These are phyloP conservation scores for Umbelopsis sp. DNA, from an alignment of 192 early-diverging fungal genomes.

Conservation along the genomic window DNA sequence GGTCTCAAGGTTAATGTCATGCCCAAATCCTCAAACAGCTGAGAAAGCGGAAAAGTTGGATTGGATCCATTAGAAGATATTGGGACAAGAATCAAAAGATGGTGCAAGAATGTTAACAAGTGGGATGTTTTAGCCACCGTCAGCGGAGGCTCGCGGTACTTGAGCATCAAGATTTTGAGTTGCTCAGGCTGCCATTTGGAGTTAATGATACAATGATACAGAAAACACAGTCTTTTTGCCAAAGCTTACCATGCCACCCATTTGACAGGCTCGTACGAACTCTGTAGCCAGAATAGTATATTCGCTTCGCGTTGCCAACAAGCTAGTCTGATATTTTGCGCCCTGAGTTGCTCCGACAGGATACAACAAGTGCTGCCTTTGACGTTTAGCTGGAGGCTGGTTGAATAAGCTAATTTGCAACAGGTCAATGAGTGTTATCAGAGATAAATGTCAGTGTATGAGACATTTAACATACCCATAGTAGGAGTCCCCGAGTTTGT, in stretches of 20 bases:
- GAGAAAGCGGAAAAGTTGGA: slow-evolving; percentile 31
- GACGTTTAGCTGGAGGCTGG: slow-evolving; percentile 30
- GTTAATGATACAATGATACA: background rate
- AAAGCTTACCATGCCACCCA: slow-evolving; percentile 28
- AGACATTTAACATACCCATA: slow-evolving; percentile 16
- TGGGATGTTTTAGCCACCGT: slow-evolving; percentile 30
- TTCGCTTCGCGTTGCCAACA: slow-evolving; percentile 20
- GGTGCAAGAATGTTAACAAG: slow-evolving; percentile 37
- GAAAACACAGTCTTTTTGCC: background rate
- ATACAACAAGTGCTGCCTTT: slow-evolving; percentile 36
- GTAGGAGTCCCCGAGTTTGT: slow-evolving; percentile 10
- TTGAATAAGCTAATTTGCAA: slow-evolving; percentile 27
- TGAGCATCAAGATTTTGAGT: slow-evolving; percentile 31
- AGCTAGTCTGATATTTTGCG: slow-evolving; percentile 24
- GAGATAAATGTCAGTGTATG: no score
- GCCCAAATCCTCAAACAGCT: slow-evolving; percentile 33
- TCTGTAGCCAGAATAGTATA: slow-evolving; percentile 32
- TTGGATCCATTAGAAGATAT: slow-evolving; percentile 2
- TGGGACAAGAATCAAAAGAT: slow-evolving; percentile 23
- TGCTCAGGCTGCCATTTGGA: slow-evolving; percentile 31
- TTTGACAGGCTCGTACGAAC: slow-evolving; percentile 32
- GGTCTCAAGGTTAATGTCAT: slow-evolving; percentile 27
- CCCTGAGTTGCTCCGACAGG: slow-evolving; percentile 17
- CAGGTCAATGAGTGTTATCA: background rate
- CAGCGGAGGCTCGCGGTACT: slow-evolving; percentile 37